Evolutionary conservation across 139 green algal species (phyloP).

Genomic region (Nannochloris sp.): DNA sequence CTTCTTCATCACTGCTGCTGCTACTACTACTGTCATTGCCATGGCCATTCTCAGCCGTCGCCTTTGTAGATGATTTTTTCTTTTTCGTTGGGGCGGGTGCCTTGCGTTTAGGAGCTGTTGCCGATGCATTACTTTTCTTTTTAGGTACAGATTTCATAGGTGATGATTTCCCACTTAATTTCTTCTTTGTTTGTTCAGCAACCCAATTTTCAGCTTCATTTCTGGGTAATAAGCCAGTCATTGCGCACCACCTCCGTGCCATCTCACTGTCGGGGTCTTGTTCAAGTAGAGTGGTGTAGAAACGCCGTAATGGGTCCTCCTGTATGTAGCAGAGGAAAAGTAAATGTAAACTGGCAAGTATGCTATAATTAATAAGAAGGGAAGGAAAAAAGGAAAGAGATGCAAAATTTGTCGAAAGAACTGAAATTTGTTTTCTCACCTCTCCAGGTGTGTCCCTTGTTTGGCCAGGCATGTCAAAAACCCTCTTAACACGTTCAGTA

Average conservation of each 20-base stretch:
- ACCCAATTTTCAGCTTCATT: conserved; percentile 50
- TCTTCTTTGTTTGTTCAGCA: conserved; percentile 9
- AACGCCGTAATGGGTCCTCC: conserved; percentile 62
- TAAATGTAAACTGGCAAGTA: background rate
- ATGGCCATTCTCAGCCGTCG: background rate
- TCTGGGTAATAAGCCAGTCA: conserved; percentile 46
- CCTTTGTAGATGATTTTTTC: background rate
- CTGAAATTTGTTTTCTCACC: conserved; percentile 23
- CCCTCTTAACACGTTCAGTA: conserved; percentile 19
- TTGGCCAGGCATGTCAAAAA: conserved; percentile 71
- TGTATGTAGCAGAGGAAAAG: conserved; percentile 19
- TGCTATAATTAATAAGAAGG: background rate
- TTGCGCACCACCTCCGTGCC: conserved; percentile 57
- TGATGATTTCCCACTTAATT: background rate
- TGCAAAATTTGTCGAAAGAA: background rate
- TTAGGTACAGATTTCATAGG: background rate
- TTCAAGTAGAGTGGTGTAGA: conserved; percentile 67
- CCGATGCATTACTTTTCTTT: conserved; percentile 2
- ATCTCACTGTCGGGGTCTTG: conserved; percentile 68
- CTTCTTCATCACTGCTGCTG: conserved; percentile 5
- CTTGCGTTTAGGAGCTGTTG: conserved; percentile 8
- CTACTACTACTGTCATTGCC: background rate
- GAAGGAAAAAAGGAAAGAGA: background rate
- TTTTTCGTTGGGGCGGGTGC: background rate
- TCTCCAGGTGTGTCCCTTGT: conserved; percentile 62